phyloP scores from a whole-genome alignment of 1,139 yeast genomes.

The Suhomyces anneliseae region DNA sequence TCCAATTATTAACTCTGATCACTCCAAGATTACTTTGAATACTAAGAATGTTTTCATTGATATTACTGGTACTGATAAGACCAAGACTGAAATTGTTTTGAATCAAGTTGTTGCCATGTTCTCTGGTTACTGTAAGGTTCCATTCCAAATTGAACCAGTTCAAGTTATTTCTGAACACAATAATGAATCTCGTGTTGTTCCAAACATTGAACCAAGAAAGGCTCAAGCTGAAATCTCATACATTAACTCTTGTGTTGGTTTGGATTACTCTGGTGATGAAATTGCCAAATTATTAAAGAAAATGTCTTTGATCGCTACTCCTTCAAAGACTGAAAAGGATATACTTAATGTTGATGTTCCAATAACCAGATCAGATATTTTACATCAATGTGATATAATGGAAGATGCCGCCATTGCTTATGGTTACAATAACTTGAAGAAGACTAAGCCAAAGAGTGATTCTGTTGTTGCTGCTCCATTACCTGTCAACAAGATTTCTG shows the following conservation, averaged over 20 bases:
- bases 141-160: conserved; percentile 86
- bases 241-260: conserved; percentile 90
- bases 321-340: conserved; percentile 49
- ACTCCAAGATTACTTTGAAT: conserved; percentile 79
- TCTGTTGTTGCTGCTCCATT: conserved; percentile 84
- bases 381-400: conserved; percentile 98
- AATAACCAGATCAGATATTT: conserved; percentile 90
- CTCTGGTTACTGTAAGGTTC: conserved; percentile 75
- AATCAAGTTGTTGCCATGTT: conserved; percentile 96
- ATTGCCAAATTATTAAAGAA: conserved; percentile 67
- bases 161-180: conserved; percentile 83
- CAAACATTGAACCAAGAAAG: conserved; percentile 65
- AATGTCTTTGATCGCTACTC: conserved; percentile 75
- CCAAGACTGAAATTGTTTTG: conserved; percentile 88
- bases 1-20: conserved; percentile 93
- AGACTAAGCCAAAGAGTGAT: conserved; percentile 77
- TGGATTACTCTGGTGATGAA: conserved; percentile 66
- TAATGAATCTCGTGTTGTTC: conserved; percentile 72
- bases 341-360: conserved; percentile 76
- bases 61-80: conserved; percentile 91
- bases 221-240: conserved; percentile 78
- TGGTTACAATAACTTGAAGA: conserved; percentile 86
- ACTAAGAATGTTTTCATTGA: conserved; percentile 91
- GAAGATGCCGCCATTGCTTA: conserved; percentile 98
- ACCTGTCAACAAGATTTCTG: conserved; percentile 88